Evolutionary conservation across 192 early-diverging fungal species (phyloP).

Genomic region (Linnemannia hyalina): DNA sequence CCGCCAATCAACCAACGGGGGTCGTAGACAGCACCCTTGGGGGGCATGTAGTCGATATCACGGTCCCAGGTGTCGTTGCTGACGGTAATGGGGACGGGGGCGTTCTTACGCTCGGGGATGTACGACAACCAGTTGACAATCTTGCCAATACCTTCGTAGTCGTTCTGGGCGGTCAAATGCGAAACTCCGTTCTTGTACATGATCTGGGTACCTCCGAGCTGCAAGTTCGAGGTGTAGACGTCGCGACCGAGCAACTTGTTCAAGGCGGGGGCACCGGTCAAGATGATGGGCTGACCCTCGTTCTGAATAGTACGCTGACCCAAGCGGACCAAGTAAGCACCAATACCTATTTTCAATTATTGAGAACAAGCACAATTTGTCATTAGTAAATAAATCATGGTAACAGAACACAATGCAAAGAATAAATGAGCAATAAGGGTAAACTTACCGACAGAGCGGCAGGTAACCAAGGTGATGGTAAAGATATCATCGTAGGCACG

Average conservation of each 20-base stretch:
- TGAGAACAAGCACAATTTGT: slow-evolving; percentile 1
- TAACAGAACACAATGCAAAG: background rate
- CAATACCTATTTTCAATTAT: slow-evolving; percentile 70
- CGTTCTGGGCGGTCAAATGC: slow-evolving; percentile 95
- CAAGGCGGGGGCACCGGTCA: slow-evolving; percentile 95
- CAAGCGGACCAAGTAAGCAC: slow-evolving; percentile 98
- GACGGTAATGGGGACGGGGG: slow-evolving; percentile 74
- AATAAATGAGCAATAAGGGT: background rate
- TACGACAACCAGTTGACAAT: slow-evolving; percentile 95
- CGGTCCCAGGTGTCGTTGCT: slow-evolving; percentile 85
- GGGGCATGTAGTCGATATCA: slow-evolving; percentile 84
- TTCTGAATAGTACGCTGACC: slow-evolving; percentile 98
- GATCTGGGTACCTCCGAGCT: slow-evolving; percentile 98
- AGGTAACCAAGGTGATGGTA: slow-evolving; percentile 96
- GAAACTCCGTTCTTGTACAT: slow-evolving; percentile 99
- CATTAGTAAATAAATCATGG: background rate
- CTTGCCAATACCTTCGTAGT: slow-evolving; percentile 92
- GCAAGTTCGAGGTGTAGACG: slow-evolving; percentile 98
- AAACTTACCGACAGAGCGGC: slow-evolving; percentile 90
- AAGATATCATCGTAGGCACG: slow-evolving; percentile 98
- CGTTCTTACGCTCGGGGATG: slow-evolving; percentile 81
- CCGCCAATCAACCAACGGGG: slow-evolving; percentile 93
- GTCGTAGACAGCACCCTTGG: slow-evolving; percentile 85
- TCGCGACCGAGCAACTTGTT: slow-evolving; percentile 99
- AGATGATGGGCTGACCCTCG: slow-evolving; percentile 98